Base-by-base conservation (phyloP, 2,329 filamentous ascomycete genomes). In the Rhynchosporium secalis region DNA sequence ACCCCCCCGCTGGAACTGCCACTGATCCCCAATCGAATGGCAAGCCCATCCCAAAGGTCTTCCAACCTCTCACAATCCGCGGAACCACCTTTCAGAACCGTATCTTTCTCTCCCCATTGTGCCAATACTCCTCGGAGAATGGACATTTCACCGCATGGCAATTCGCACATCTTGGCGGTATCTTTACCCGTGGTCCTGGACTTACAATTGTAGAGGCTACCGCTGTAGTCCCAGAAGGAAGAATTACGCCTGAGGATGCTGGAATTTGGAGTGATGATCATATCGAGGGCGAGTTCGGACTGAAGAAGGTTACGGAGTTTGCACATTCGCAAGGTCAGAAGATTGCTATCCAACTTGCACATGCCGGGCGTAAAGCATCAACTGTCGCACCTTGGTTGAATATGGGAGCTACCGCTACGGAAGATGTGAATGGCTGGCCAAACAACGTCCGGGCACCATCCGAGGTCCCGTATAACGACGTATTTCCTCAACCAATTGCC, bases 261-360 rank as follows among this genome's bases (percentile, higher is more conserved):
- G 92, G 93, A 0, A 77, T 97, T 7, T 97, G 92, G 93, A 81
- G 89, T 65, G 93, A 96, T 74, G 86, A 83, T 40, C 93, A 97
- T 75, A 88, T 93, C 64, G 87, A 83, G 66, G 86, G 87, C 0
- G 38, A 58, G n/a, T 66, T 40, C 2, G 65, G 64, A 15, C 77
- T 96, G 62, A 83, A 82, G 72, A 83, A 84, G 63, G 83, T 94
- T 51, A 84, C 87, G 41, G 90, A 96, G 65, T 96, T 92, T 66
- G 85, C 89, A 2, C 92, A 96, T 78, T 86, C 83, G 31, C 92
- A 96, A 76, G 83, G 82, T 72, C 87, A 92, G 71, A 86, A 89
- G 66, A 86, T 91, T 58, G 91, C 84, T 57, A 87, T 96, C 65
- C 92, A 96, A 78, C 81, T 96, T 4, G 90, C 79, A 1, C 92